Evolutionary conservation across 73 alveolate genomes (phyloP).

Genomic region (Stentor roeselii): DNA sequence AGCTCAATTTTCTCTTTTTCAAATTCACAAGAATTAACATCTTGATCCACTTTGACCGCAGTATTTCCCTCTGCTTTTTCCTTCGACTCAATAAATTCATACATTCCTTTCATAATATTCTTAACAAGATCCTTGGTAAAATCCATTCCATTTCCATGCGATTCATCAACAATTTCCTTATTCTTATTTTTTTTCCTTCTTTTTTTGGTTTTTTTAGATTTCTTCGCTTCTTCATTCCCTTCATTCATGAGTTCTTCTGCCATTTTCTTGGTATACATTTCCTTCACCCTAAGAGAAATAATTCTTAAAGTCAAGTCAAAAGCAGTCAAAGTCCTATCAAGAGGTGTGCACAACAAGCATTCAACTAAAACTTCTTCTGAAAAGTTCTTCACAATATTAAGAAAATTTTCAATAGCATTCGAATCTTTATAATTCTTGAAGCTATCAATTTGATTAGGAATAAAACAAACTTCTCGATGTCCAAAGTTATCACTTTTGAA

Average conservation of each 20-base stretch:
- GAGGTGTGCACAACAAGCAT: conserved; percentile 9
- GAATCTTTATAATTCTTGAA: not conserved
- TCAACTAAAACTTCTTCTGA: not conserved
- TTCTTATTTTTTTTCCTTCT: conserved; percentile 10
- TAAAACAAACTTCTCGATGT: too few relatives aligned
- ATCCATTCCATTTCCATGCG: too few relatives aligned
- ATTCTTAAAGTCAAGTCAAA: conserved; percentile 4
- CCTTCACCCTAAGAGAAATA: not conserved
- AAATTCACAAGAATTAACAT: too few relatives aligned
- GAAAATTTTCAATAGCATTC: not conserved
- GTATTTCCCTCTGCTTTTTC: too few relatives aligned
- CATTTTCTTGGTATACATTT: conserved; percentile 5
- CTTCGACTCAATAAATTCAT: too few relatives aligned
- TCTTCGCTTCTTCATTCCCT: not conserved
- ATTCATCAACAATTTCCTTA: not conserved
- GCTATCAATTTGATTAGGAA: not conserved
- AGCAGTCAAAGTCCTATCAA: conserved; percentile 25
- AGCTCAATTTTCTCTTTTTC: too few relatives aligned
- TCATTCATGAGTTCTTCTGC: conserved; percentile 21
- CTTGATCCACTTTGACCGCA: too few relatives aligned
- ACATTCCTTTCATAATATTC: not conserved
- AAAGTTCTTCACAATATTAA: not conserved
- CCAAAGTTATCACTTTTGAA: not conserved
- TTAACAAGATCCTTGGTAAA: not conserved
- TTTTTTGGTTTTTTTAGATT: not conserved